phyloP scores from a whole-genome alignment of 73 alveolate genomes.

The Loxodes magnus region DNA sequence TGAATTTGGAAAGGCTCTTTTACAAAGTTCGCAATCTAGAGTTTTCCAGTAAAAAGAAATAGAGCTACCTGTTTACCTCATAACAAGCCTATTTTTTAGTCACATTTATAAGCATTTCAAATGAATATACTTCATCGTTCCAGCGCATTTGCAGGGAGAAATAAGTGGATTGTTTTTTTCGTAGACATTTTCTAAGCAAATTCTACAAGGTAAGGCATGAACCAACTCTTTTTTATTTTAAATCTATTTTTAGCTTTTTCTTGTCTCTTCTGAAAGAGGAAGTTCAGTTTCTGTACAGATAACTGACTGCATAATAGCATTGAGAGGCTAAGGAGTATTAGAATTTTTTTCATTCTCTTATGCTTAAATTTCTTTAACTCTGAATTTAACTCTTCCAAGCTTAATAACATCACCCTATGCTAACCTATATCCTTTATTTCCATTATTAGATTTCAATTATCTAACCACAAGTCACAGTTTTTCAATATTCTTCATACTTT shows the following conservation, averaged over 20 bases:
- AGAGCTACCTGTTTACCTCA: constrained; percentile 1
- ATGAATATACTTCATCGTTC: constrained; percentile 32
- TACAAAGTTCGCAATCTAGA: constrained; percentile 67
- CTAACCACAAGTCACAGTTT: constrained; percentile 10
- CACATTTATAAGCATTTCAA: constrained; percentile 12
- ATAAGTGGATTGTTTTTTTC: constrained; percentile 18
- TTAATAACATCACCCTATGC: constrained; percentile 38
- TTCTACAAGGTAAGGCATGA: constrained; percentile 12
- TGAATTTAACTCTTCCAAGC: constrained; percentile 45
- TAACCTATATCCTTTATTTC: constrained; percentile 27
- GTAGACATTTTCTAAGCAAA: constrained; percentile 17
- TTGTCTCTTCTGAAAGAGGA: not conserved
- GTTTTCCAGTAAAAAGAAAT: constrained; percentile 44
- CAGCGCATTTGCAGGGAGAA: constrained; percentile 36
- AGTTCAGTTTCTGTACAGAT: not conserved
- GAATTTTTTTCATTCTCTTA: constrained; percentile 1
- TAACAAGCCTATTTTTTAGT: not conserved
- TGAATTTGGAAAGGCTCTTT: constrained; percentile 62
- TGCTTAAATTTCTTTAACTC: constrained; percentile 27
- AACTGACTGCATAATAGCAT: not conserved
- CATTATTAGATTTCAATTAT: constrained; percentile 12
- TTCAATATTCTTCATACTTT: too few species aligned
- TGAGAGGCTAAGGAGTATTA: not conserved
- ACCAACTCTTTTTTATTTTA: constrained; percentile 4
- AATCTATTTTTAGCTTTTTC: not conserved